These are phyloP conservation scores for Gracilaria domingensis DNA, from an alignment of 23 red algal species.

Conservation along the genomic window DNA sequence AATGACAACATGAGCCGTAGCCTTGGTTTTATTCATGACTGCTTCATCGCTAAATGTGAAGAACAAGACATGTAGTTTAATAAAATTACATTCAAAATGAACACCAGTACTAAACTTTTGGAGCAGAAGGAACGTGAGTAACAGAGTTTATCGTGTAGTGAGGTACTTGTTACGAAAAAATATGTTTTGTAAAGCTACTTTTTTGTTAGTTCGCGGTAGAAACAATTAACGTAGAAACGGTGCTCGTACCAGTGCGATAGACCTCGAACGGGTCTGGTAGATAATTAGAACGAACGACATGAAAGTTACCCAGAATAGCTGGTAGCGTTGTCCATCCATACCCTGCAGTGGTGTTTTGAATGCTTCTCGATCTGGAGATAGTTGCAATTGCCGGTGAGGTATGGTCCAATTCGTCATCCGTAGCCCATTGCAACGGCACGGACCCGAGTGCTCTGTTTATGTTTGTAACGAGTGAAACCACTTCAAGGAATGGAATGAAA, in stretches of 20 bases:
- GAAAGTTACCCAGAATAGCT: background rate
- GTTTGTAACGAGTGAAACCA: background rate
- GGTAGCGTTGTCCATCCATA: background rate
- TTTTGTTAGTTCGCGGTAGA: background rate
- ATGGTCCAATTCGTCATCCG: background rate
- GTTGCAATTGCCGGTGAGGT: background rate
- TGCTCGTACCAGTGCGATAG: background rate
- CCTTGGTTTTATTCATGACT: background rate
- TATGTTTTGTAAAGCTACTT: background rate
- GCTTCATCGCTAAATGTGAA: background rate
- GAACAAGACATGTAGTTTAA: no score
- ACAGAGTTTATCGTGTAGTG: no score
- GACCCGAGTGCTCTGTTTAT: background rate
- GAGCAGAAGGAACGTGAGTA: no score
- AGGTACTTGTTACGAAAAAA: background rate
- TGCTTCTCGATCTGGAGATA: background rate
- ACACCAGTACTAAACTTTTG: no score
- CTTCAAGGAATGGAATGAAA: background rate
- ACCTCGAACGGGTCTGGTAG: background rate
- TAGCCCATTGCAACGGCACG: background rate
- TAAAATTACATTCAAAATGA: no score
- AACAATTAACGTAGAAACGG: conserved; percentile 11
- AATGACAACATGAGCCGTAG: background rate
- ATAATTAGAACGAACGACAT: background rate
- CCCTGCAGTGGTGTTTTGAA: background rate